Base-by-base conservation (phyloP, 2,329 filamentous ascomycete species). In the Calycina herbarum region DNA sequence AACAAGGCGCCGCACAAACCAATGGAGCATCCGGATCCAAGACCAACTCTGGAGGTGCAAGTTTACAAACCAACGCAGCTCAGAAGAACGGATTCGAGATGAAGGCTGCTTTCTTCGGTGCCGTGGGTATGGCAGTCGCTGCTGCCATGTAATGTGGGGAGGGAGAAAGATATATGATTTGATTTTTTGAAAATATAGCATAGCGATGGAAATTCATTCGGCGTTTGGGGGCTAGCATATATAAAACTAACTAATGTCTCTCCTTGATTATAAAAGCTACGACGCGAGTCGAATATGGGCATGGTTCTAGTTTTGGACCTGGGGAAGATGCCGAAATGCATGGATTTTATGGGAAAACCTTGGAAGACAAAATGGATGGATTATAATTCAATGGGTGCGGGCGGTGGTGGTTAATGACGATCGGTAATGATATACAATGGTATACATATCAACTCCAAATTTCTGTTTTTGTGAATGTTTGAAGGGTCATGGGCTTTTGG, bases 21-120 rank as follows among this genome's bases (percentile, higher is more conserved):
- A 48, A 31, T 3, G 66, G 58, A 4, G 57, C 57, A 2, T 59
- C 64, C 10, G 24, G 57, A 1, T 38, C 64, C 10, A 70, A 61
- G 8, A 68, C 67, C 10, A 70, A 63, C 29, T 62, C 62, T 45
- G 65, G 58, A 5, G 66, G 59, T 29, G 70, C 71, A 42, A 71
- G 73, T 38, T 60, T 74, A 11, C 73, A 74, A 64, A 72, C 71
- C 35, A 68, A 69, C 33, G 66, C 54, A 17, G 73, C 68, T 33
- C 51, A 57, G 27, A 65, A 58, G 11, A 70, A 68, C 27, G 48
- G 27, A 24, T 10, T 68, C 20, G 71, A 66, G 2, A 38, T 73
- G 38, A 70, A 64, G 17, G 65, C 67, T 42, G 66, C 70, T 38
- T 24, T 73, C 20, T n/a, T 73, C 2, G 70, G 71, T 64, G 72